Evolutionary conservation across 345 rosid genomes (phyloP).

Genomic region (Salix arbutifolia): DNA sequence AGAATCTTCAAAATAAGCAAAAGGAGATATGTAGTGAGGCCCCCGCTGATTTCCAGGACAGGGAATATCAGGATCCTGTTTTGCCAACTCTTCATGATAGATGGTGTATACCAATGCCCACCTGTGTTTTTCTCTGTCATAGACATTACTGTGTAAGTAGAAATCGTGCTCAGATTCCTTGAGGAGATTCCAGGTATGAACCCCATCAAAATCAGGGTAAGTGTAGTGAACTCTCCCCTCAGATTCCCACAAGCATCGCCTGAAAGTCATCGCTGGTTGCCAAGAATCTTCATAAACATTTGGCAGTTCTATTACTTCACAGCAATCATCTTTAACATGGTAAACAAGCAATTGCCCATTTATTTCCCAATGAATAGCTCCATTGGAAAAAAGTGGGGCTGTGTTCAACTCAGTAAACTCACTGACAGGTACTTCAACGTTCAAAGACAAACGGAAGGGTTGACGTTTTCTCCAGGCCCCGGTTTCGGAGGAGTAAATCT

Average conservation of each 20-base stretch:
- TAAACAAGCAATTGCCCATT: slow-evolving; percentile 14
- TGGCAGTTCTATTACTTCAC: slow-evolving; percentile 14
- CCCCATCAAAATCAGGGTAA: slow-evolving; percentile 15
- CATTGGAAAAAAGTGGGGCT: slow-evolving; percentile 8
- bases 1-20: slow-evolving; percentile 7
- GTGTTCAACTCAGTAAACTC: slow-evolving; percentile 1
- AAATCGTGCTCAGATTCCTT: slow-evolving; percentile 8
- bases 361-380: slow-evolving; percentile 21
- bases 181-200: slow-evolving; percentile 26
- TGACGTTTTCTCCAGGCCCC: slow-evolving; percentile 10
- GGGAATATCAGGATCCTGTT: not conserved
- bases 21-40: slow-evolving; percentile 4
- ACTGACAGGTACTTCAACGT: not conserved
- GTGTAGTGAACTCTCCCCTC: slow-evolving; percentile 11
- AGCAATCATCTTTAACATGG: not conserved
- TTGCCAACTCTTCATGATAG: not conserved
- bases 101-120: slow-evolving; percentile 17
- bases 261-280: slow-evolving; percentile 3
- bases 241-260: slow-evolving; percentile 22
- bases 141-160: not conserved
- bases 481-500: slow-evolving; percentile 16
- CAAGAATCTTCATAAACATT: not conserved
- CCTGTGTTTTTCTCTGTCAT: slow-evolving; percentile 9
- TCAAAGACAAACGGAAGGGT: not conserved
- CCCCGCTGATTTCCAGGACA: not conserved